Conservation (phyloP, 108 stramenopile species). For the Cyclotella kingstonii region DNA sequence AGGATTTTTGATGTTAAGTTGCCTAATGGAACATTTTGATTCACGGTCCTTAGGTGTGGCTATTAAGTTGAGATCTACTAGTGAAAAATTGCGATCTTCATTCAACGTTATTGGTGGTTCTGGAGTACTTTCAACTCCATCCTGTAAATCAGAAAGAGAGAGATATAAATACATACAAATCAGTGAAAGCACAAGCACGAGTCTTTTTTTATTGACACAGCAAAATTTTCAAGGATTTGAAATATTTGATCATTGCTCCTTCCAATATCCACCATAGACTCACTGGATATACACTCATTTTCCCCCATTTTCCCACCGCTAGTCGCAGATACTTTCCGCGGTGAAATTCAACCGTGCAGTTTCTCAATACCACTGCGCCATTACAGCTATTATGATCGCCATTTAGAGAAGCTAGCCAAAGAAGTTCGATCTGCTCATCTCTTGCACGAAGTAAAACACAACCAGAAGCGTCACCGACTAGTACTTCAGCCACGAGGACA, state of each 20-base stretch:
- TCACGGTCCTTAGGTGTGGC: conserved; percentile 50
- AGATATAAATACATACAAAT: too few species aligned
- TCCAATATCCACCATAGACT: not conserved
- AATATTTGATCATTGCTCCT: not conserved
- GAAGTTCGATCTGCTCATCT: conserved; percentile 81
- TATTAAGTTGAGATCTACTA: conserved; percentile 63
- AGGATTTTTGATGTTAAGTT: too few species aligned
- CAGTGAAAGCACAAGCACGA: too few species aligned
- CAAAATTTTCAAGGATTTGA: too few species aligned
- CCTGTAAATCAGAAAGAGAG: conserved; percentile 26
- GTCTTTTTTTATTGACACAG: too few species aligned
- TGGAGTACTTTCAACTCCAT: conserved; percentile 80
- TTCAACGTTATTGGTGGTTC: conserved; percentile 70
- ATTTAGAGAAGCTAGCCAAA: conserved; percentile 52
- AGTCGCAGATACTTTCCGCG: conserved; percentile 76
- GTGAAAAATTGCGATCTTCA: conserved; percentile 60
- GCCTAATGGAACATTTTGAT: not conserved
- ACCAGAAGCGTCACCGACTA: conserved; percentile 81
- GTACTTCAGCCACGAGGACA: conserved; percentile 79
- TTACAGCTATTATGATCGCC: too few species aligned
- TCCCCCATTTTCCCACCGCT: conserved; percentile 89
- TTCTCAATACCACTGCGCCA: conserved; percentile 77
- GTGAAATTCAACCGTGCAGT: conserved; percentile 77
- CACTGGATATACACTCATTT: conserved; percentile 63
- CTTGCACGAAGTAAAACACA: conserved; percentile 74